These are phyloP conservation scores for Rhodotorula diobovata DNA, from an alignment of 768 basidiomycete genomes.

Conservation along the genomic window DNA sequence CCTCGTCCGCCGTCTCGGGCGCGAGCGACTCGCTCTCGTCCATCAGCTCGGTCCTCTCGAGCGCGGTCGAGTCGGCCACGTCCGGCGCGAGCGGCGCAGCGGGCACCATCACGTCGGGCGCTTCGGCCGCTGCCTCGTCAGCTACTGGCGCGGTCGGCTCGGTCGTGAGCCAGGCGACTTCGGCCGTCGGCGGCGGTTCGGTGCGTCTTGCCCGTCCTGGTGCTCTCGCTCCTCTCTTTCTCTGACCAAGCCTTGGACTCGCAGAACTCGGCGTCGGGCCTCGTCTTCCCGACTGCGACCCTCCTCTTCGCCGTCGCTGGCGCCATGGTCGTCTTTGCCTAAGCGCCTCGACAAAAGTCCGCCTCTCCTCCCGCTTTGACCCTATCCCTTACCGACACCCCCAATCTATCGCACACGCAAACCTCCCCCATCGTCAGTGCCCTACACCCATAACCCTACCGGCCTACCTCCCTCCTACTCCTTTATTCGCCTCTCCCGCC, in stretches of 20 bases:
- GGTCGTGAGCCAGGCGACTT: neutral
- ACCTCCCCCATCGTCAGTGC: too few relatives aligned
- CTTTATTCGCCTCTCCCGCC: too few relatives aligned
- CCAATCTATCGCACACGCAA: too few relatives aligned
- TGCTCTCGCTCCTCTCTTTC: neutral
- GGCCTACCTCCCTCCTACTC: too few relatives aligned
- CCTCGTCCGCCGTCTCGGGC: neutral
- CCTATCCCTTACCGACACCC: neutral
- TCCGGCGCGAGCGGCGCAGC: neutral
- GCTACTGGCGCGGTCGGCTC: neutral
- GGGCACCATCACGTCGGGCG: neutral
- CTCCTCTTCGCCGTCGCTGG: neutral
- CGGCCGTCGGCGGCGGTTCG: neutral
- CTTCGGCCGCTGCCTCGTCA: neutral
- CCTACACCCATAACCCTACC: too few relatives aligned
- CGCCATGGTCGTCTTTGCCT: constrained; percentile 3
- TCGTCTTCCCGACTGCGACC: neutral
- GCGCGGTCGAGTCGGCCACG: neutral
- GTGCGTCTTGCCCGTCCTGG: neutral
- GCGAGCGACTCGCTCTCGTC: too few relatives aligned
- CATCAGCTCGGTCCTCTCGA: too few relatives aligned
- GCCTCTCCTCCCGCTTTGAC: too few relatives aligned
- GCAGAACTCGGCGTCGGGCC: neutral
- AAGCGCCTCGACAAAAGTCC: neutral
- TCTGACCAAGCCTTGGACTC: neutral